phyloP scores from a whole-genome alignment of 257 asterid species.

The Solanum corneliomulleri region DNA sequence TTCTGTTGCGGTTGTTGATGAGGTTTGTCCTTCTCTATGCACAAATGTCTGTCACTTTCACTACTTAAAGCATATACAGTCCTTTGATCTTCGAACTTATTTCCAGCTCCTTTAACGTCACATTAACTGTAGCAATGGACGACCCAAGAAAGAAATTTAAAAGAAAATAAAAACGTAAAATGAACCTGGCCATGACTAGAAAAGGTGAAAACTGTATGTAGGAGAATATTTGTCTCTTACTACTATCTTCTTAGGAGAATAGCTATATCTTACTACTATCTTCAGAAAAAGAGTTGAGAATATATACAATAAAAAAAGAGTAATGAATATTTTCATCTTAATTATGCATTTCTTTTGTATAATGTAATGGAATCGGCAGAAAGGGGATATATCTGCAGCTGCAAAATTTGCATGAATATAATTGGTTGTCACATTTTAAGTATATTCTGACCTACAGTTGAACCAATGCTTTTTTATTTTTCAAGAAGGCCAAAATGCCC shows the following conservation, averaged over 20 bases:
- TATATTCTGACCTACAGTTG: background rate
- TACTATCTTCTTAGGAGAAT: background rate
- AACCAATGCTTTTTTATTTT: background rate
- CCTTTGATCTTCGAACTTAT: background rate
- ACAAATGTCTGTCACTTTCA: background rate
- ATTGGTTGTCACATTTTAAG: background rate
- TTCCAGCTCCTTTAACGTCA: background rate
- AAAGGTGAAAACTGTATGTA: background rate
- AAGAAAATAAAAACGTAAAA: background rate
- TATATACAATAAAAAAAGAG: background rate
- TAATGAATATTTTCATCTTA: background rate
- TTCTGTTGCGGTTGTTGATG: conserved; percentile 89
- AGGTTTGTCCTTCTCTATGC: conserved; percentile 43
- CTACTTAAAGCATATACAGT: background rate
- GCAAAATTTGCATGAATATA: background rate
- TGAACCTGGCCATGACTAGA: background rate
- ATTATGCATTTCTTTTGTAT: background rate
- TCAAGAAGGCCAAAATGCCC: background rate
- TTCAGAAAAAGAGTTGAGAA: background rate
- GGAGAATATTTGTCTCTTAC: background rate
- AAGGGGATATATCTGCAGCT: background rate
- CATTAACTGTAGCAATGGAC: background rate
- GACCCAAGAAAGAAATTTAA: background rate
- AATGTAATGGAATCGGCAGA: background rate
- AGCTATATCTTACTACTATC: background rate